These are phyloP conservation scores for Schizonepeta tenuifolia DNA, from an alignment of 257 asterid genomes.

Conservation along the genomic window DNA sequence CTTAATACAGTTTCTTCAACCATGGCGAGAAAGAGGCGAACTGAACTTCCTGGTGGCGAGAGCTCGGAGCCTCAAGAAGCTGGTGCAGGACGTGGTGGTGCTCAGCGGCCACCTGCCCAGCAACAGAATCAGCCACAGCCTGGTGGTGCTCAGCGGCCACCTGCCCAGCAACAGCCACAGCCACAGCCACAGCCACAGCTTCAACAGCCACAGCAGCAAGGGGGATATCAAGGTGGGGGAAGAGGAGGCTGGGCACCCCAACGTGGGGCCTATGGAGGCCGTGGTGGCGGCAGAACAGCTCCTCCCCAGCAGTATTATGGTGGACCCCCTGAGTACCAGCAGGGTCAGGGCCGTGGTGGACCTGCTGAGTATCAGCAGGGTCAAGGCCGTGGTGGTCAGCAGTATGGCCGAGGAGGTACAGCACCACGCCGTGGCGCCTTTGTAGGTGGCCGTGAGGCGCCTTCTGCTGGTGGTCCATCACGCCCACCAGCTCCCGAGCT, in stretches of 20 bases:
- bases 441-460: constrained; percentile 65
- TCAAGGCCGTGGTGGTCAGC: constrained; percentile 53
- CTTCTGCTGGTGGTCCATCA: constrained; percentile 73
- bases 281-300: constrained; percentile 47
- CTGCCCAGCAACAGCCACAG: constrained; percentile 22
- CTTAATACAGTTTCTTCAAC: constrained; percentile 30
- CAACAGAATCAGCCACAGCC: constrained; percentile 45
- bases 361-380: constrained; percentile 33
- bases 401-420: constrained; percentile 64
- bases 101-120: constrained; percentile 56
- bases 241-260: constrained; percentile 56
- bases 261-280: constrained; percentile 59
- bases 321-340: constrained; percentile 33
- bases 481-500: constrained; percentile 88
- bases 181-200: constrained; percentile 33
- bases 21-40: constrained; percentile 85
- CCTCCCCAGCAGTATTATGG: constrained; percentile 37
- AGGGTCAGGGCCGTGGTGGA: constrained; percentile 15
- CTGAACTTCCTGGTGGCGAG: constrained; percentile 70
- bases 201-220: constrained; percentile 47
- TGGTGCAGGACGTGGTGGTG: constrained; percentile 59
- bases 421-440: constrained; percentile 57
- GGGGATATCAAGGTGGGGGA: constrained; percentile 55
- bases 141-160: no score
- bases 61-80: constrained; percentile 60